Evolutionary conservation across 2,329 filamentous ascomycete genomes (phyloP), one percentile per base, ranked within the genome.

Genomic region (Calonectria hongkongensis): DNA sequence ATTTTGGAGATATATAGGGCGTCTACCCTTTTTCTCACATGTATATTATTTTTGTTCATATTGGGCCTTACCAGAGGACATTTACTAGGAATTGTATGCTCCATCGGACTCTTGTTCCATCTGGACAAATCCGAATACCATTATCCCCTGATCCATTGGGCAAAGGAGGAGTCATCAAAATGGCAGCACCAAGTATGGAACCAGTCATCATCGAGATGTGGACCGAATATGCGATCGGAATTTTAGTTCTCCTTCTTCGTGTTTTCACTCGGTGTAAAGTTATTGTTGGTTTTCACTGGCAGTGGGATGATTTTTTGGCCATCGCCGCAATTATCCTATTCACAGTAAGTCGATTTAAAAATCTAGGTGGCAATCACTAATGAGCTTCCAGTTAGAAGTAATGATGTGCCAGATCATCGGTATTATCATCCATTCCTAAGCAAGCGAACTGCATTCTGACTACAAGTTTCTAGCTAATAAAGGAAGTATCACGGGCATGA

Each of bases 151-250:
- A 33, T 33, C 30, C 30, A 33, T 33, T 9, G 4, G 30, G 30
- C 30, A 33, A 33, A 33, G 30, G 30, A 9, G 30, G 30, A 5
- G 30, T 5, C 30, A 9, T 33, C 30, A 50, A 50, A 27, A 50
- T 50, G 47, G 21, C 21, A 1, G 47, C 21, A 7, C 47, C 47
- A 9, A 50, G 27, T 21, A 27, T 50, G 5, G 3, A 50, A 2
- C 21, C 47, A 9, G 47, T 50, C 9, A 50, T 50, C 21, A 50
- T 50, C 25, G 47, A 50, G 21, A 50, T 50, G 47, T 50, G 47
- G 47, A 13, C 15, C 21, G 47, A 50, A 21, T 50, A 50, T 28
- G 47, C 47, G 3, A 50, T 50, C 4, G 47, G 47, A 7, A 50
- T 50, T 6, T 13, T 50, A 21, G 47, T 50, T 8, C 47, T 50